Evolutionary conservation across 2,329 filamentous ascomycete genomes (phyloP), one percentile per base, ranked within the genome.

Genomic region (Fusarium haematococcum): DNA sequence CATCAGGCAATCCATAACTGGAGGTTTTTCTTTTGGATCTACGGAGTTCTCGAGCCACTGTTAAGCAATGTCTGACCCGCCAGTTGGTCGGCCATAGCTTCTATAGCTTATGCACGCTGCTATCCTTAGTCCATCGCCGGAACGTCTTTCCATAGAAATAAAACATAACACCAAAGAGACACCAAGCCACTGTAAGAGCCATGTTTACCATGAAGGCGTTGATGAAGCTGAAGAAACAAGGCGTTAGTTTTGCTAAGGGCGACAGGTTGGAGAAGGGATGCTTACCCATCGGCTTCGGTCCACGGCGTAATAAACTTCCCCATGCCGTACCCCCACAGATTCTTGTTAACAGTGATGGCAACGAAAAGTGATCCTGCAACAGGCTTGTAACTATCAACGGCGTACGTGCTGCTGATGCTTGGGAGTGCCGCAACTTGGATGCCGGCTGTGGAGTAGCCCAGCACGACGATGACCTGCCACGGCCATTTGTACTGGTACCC

Each of bases 321-420:
- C 67, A 70, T 70, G 1, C 67, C 67, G 16, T 70, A 70, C 3
- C 67, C 67, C 67, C 64, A 70, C 14, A 70, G 59, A 30, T 70
- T 70, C 63, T 70, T 70, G 8, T 70, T 70, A 7, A 70, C 67
- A 33, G 67, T 67, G 23, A 70, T 67, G 25, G 67, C 67, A 16
- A 70, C 67, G 20, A 70, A 70, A n/a, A 70, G 35, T n/a, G 56
- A 58, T n/a, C 56, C 56, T 27, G 56, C 33, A 37, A 64, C 59
- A 65, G 20, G 76, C 81, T 92, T 92, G 80, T 92, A 92, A 65
- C 86, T 88, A 78, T 92, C 91, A 18, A 92, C 87, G 0, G 89
- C 88, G 75, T 92, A 92, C 4, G 84, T 90, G 37, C 84, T 88
- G 6, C 84, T 85, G 66, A 92, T 92, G 14, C 87, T 86, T 0